Percentiles rank a stretch among this genome's conserved stretches.
Conservation (phyloP, 768 basidiomycete genomes). For the Auriculariales sp. region DNA sequence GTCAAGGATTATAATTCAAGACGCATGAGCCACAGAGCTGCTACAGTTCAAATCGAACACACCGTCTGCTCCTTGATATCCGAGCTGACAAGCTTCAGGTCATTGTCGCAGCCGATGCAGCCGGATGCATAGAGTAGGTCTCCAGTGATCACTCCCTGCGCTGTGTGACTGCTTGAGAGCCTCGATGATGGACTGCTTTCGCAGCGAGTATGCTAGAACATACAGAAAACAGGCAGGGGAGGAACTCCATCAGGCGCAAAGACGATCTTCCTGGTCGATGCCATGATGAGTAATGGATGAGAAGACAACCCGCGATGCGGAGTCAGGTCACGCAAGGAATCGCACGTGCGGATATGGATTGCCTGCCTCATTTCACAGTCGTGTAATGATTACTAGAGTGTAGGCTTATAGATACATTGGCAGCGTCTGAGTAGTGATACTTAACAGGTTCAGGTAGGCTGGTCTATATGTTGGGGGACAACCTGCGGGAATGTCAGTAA, state of each 20-base stretch:
- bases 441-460: background rate
- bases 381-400: too few relatives aligned
- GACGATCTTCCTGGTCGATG: conserved; percentile 17
- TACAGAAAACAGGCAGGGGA: conserved; percentile 21
- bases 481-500: conserved; percentile 22
- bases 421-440: too few relatives aligned
- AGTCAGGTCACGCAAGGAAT: too few relatives aligned
- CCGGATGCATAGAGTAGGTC: conserved; percentile 26
- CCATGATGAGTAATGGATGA: too few relatives aligned
- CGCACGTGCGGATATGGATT: too few relatives aligned
- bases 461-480: conserved; percentile 32
- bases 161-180: conserved; percentile 9
- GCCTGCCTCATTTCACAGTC: too few relatives aligned
- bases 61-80: conserved; percentile 25
- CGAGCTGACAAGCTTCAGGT: conserved; percentile 19
- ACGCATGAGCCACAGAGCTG: background rate
- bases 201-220: too few relatives aligned
- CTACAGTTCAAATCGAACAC: conserved; percentile 6
- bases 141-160: conserved; percentile 22
- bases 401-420: too few relatives aligned
- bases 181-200: too few relatives aligned
- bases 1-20: background rate
- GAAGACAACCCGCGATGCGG: too few relatives aligned
- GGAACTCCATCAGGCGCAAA: conserved; percentile 18
- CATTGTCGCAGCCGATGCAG: conserved; percentile 20